Evolutionary conservation across 768 basidiomycete species (phyloP).

Genomic region (Lactarius hengduanensis): DNA sequence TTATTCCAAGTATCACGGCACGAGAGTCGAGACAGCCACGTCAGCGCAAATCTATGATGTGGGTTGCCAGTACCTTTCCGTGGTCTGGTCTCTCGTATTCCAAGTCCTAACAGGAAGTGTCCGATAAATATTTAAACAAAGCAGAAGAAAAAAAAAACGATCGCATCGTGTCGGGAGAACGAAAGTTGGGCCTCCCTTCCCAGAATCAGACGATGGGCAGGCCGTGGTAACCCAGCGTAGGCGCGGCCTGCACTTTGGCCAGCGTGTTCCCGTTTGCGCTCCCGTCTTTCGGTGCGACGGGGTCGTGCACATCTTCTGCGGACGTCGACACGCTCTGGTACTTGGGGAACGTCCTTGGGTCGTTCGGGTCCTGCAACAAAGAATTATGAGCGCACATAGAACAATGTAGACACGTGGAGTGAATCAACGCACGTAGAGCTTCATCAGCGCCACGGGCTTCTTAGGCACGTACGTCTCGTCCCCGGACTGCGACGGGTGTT

Average conservation of each 20-base stretch:
- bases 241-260: not conserved
- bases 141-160: not conserved
- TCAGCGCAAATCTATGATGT: too few species aligned
- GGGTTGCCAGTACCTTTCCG: too few species aligned
- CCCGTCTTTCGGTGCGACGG: too few species aligned
- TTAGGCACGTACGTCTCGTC: too few species aligned
- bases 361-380: constrained; percentile 15
- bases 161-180: not conserved
- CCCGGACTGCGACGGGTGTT: too few species aligned
- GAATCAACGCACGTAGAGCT: constrained; percentile 12
- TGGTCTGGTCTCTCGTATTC: too few species aligned
- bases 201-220: not conserved
- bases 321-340: not conserved
- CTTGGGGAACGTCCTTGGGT: constrained; percentile 11
- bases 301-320: not conserved
- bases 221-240: not conserved
- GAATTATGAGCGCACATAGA: not conserved
- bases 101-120: too few species aligned
- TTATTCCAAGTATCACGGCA: too few species aligned
- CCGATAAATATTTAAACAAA: not conserved
- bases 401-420: not conserved
- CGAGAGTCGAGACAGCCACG: too few species aligned
- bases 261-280: not conserved
- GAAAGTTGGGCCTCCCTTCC: not conserved
- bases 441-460: not conserved